Evolutionary conservation across 2,329 filamentous ascomycete species (phyloP).

Genomic region (Pseudopyrenochaeta lycopersici): DNA sequence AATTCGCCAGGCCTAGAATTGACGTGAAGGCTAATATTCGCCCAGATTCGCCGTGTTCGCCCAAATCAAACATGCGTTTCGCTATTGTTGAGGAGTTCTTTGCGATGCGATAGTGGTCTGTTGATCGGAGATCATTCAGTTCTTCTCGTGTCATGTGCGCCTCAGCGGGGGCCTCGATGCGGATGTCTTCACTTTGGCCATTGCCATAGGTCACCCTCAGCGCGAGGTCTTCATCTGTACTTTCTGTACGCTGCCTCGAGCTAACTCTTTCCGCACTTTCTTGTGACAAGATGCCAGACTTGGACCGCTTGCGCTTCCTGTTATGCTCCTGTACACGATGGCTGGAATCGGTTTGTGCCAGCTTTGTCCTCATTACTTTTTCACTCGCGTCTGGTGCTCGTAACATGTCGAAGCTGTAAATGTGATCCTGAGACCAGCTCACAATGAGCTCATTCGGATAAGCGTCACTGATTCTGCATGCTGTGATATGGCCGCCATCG

Average conservation of each 20-base stretch:
- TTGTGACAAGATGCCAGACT: constrained; percentile 41
- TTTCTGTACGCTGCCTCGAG: constrained; percentile 60
- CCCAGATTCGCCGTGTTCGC: constrained; percentile 37
- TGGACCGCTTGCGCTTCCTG: constrained; percentile 67
- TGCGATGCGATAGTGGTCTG: constrained; percentile 66
- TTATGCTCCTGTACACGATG: constrained; percentile 39
- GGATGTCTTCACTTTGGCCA: constrained; percentile 67
- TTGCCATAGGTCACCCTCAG: constrained; percentile 68
- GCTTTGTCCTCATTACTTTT: constrained; percentile 27
- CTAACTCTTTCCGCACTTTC: constrained; percentile 55
- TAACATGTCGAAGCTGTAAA: constrained; percentile 72
- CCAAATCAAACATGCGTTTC: constrained; percentile 64
- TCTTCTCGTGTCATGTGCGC: constrained; percentile 48
- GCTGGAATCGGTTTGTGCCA: constrained; percentile 19
- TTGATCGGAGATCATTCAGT: constrained; percentile 59
- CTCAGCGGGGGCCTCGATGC: constrained; percentile 51
- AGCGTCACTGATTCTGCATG: constrained; percentile 75
- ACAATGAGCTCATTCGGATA: constrained; percentile 73
- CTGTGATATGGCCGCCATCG: constrained; percentile 72
- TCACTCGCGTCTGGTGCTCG: constrained; percentile 65
- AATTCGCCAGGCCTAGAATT: constrained; percentile 49
- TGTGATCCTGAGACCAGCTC: constrained; percentile 73
- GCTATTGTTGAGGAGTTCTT: constrained; percentile 64
- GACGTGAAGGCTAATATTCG: constrained; percentile 55
- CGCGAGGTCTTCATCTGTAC: constrained; percentile 57